A percentile compares a stretch with the other conserved stretches of the same genome.
Evolutionary conservation across 225 moss, liverwort and hornwort species (phyloP).

Genomic region (Pseudisothecium myosuroides): DNA sequence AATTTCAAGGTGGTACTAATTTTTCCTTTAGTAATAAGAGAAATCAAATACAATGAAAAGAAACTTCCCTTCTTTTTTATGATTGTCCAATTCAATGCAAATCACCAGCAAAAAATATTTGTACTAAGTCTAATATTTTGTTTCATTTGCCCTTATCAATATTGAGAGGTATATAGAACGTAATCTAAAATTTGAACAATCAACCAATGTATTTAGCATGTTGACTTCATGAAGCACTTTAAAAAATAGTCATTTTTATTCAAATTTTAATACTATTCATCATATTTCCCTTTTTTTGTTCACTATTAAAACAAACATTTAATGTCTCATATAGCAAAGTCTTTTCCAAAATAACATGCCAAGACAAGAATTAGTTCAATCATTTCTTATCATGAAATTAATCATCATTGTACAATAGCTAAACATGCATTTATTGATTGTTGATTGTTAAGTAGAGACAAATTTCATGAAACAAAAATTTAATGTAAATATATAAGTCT

Average conservation of each 20-base stretch:
- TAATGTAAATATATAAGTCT: too few relatives aligned
- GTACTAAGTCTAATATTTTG: too few relatives aligned
- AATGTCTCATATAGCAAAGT: not conserved
- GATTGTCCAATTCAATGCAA: too few relatives aligned
- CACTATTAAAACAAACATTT: not conserved
- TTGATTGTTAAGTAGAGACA: not conserved
- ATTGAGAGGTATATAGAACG: too few relatives aligned
- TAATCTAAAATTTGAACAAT: too few relatives aligned
- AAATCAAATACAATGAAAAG: not conserved
- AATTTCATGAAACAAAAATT: too few relatives aligned
- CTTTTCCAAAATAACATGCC: not conserved
- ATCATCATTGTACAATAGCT: not conserved
- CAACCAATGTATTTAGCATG: not conserved
- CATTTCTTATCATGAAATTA: not conserved
- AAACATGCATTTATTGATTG: not conserved
- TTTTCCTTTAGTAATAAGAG: too few relatives aligned
- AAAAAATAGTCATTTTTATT: not conserved
- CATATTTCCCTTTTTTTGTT: not conserved
- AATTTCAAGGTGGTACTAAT: too few relatives aligned
- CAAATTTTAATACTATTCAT: not conserved
- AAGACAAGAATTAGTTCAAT: not conserved
- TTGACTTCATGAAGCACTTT: not conserved
- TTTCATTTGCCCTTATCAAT: too few relatives aligned
- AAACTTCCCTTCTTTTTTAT: not conserved
- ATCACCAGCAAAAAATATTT: too few relatives aligned